These are phyloP conservation scores for Talaromyces ruber DNA, from an alignment of 495 filamentous ascomycete species.

Conservation along the genomic window DNA sequence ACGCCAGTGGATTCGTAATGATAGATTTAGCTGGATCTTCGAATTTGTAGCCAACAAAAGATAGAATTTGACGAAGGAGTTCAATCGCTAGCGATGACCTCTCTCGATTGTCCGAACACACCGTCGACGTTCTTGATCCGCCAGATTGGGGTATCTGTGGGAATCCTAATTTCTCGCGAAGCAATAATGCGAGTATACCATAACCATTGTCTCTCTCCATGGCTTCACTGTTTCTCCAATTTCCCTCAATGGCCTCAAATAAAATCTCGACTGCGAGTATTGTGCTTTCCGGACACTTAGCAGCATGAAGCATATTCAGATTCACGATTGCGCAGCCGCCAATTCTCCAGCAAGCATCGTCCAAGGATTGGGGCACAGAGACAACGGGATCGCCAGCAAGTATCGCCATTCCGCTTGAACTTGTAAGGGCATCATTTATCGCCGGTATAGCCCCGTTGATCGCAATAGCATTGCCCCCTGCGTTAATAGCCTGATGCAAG, in stretches of 20 bases:
- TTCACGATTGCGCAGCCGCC: constrained; percentile 80
- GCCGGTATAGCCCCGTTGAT: constrained; percentile 84
- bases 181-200: constrained; percentile 67
- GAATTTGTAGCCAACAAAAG: constrained; percentile 79
- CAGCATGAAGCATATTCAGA: constrained; percentile 71
- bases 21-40: constrained; percentile 72
- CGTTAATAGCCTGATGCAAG: constrained; percentile 60
- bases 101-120: constrained; percentile 32
- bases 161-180: constrained; percentile 65
- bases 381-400: constrained; percentile 81
- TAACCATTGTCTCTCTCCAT: constrained; percentile 97
- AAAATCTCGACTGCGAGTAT: constrained; percentile 74
- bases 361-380: constrained; percentile 68
- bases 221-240: constrained; percentile 96
- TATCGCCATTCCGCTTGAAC: constrained; percentile 68
- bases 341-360: constrained; percentile 87
- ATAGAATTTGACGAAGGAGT: constrained; percentile 66
- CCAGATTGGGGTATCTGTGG: constrained; percentile 15
- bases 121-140: constrained; percentile 26
- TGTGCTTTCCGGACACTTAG: constrained; percentile 57
- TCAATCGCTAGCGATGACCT: constrained; percentile 57
- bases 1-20: constrained; percentile 91
- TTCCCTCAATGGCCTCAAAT: constrained; percentile 73
- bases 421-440: constrained; percentile 78
- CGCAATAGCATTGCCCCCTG: constrained; percentile 67